phyloP scores from a whole-genome alignment of 2,329 filamentous ascomycete species.

The Fusarium sterilihyphosum region DNA sequence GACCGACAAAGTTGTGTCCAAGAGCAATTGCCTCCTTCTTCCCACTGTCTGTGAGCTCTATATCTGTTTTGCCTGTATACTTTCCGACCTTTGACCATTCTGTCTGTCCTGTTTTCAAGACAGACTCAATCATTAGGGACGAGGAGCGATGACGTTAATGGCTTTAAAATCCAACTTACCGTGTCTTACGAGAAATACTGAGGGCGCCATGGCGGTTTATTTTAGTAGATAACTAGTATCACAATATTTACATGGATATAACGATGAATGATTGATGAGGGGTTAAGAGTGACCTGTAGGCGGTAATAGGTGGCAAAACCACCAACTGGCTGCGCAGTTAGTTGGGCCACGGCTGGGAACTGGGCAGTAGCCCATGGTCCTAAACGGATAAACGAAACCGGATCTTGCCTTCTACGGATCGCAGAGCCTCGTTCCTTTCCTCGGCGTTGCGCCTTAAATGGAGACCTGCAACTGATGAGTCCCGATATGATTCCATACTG shows the following conservation, averaged over 20 bases:
- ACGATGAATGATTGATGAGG: neutral
- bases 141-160: rapidly evolving
- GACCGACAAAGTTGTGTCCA: neutral
- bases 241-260: no score
- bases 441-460: no score
- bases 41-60: neutral
- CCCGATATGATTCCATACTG: rapidly evolving
- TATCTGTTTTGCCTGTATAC: neutral
- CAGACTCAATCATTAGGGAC: neutral
- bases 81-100: neutral
- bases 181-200: neutral
- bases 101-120: neutral
- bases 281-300: neutral
- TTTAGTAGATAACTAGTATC: no score
- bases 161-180: neutral
- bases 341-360: neutral
- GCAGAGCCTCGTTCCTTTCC: neutral
- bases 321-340: neutral
- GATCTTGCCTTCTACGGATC: neutral
- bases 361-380: no score
- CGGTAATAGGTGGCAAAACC: neutral
- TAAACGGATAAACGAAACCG: no score
- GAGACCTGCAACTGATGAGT: rapidly evolving
- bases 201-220: neutral
- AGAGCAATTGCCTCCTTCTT: neutral